Conservation (phyloP, 306 rosid species). For the Castanopsis chinensis region DNA sequence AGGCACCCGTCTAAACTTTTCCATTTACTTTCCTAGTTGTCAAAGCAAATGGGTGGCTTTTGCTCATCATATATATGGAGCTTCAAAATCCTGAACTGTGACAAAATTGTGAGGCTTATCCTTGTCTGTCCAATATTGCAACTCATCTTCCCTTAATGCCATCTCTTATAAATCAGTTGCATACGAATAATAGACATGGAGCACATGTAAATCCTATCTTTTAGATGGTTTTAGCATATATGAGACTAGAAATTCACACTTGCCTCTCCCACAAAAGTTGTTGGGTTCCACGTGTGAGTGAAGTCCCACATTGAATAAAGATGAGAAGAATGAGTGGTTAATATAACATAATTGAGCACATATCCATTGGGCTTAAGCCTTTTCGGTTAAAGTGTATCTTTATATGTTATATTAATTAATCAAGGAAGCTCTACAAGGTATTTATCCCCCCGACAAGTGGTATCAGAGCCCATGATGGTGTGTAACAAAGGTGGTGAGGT, state of each 20-base stretch:
- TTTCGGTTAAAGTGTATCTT: too few relatives aligned
- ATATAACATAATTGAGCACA: too few relatives aligned
- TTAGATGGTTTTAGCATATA: neutral
- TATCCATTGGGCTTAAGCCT: too few relatives aligned
- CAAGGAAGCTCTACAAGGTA: too few relatives aligned
- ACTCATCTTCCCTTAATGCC: constrained; percentile 54
- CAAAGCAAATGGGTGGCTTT: constrained; percentile 25
- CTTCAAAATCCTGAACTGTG: constrained; percentile 33
- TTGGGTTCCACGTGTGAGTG: too few relatives aligned
- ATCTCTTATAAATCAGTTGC: constrained; percentile 29
- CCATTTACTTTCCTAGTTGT: constrained; percentile 52
- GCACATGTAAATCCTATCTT: too few relatives aligned
- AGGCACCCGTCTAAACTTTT: constrained; percentile 42
- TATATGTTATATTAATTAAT: too few relatives aligned
- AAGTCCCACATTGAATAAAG: too few relatives aligned
- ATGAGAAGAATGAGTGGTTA: too few relatives aligned
- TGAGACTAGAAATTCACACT: constrained; percentile 2
- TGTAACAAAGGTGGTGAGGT: too few relatives aligned
- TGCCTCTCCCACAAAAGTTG: constrained; percentile 41
- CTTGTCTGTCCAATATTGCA: constrained; percentile 44
- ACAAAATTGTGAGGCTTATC: constrained; percentile 17
- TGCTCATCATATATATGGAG: neutral
- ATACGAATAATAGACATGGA: neutral
- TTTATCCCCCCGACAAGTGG: too few relatives aligned
- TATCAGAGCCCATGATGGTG: too few relatives aligned